phyloP scores from a whole-genome alignment of 805 yeast species.

The Spathaspora hagerdaliae region DNA sequence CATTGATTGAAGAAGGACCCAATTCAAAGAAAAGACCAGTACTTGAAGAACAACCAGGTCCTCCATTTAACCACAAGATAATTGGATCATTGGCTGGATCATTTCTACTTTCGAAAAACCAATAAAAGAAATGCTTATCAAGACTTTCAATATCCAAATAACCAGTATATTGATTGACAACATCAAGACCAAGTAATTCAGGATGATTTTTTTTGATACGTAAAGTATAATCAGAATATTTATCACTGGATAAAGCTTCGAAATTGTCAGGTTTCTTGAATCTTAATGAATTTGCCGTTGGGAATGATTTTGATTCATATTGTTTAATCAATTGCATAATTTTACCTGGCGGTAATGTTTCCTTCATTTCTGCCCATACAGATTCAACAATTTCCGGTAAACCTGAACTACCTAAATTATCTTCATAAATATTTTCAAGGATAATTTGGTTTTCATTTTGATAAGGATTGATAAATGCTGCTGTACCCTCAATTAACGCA shows the following conservation, averaged over 20 bases:
- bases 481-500: not conserved
- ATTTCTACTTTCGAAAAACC: conserved; percentile 90
- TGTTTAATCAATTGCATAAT: conserved; percentile 2
- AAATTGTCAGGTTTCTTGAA: conserved; percentile 4
- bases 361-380: conserved; percentile 6
- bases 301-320: not conserved
- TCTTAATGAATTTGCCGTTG: not conserved
- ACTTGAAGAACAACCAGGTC: conserved; percentile 92
- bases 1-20: conserved; percentile 78
- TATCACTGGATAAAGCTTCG: conserved; percentile 15
- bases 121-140: conserved; percentile 80
- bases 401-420: not conserved
- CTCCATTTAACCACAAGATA: conserved; percentile 90
- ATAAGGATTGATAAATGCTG: not conserved
- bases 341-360: conserved; percentile 1
- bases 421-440: not conserved
- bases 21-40: conserved; percentile 89
- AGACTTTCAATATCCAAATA: conserved; percentile 32
- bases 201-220: conserved; percentile 32
- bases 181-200: conserved; percentile 32
- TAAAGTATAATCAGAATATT: conserved; percentile 23
- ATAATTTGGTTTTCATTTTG: conserved; percentile 1
- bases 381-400: not conserved
- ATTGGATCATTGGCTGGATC: conserved; percentile 86
- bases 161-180: conserved; percentile 36